Conservation (phyloP, 2,329 filamentous ascomycete genomes). For the Ophiostoma piceae region DNA sequence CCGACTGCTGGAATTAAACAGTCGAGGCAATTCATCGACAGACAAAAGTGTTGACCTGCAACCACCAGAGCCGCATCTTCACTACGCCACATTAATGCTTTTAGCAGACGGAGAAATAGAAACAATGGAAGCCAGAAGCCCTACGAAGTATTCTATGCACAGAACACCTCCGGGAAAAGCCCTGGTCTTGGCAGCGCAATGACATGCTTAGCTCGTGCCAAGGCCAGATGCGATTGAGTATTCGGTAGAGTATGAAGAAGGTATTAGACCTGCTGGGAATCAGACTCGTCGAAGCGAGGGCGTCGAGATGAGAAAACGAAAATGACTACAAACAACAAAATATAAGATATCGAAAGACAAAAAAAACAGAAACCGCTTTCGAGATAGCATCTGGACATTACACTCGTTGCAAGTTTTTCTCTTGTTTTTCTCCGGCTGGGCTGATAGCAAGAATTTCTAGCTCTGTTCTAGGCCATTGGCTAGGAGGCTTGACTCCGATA, state of each 20-base stretch:
- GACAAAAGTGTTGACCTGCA: too few relatives aligned
- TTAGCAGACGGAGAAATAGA: not conserved
- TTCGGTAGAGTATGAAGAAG: constrained; percentile 6
- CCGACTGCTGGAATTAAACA: too few relatives aligned
- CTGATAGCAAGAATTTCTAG: constrained; percentile 1
- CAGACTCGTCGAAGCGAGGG: too few relatives aligned
- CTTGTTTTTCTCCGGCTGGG: constrained; percentile 1
- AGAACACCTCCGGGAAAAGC: not conserved
- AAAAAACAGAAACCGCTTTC: not conserved
- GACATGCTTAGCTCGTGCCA: not conserved
- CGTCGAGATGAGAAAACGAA: not conserved
- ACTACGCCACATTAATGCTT: not conserved
- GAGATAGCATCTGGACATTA: not conserved
- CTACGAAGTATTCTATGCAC: not conserved
- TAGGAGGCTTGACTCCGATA: not conserved
- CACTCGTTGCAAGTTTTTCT: not conserved
- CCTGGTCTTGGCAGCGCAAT: constrained; percentile 4
- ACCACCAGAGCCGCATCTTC: not conserved
- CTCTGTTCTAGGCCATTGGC: not conserved
- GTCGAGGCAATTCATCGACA: too few relatives aligned
- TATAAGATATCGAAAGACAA: not conserved
- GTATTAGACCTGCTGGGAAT: not conserved
- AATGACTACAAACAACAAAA: not conserved
- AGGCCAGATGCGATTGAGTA: not conserved
- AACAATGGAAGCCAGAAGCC: not conserved